These are phyloP conservation scores for Imleria badia DNA, from an alignment of 768 basidiomycete species.

Conservation along the genomic window DNA sequence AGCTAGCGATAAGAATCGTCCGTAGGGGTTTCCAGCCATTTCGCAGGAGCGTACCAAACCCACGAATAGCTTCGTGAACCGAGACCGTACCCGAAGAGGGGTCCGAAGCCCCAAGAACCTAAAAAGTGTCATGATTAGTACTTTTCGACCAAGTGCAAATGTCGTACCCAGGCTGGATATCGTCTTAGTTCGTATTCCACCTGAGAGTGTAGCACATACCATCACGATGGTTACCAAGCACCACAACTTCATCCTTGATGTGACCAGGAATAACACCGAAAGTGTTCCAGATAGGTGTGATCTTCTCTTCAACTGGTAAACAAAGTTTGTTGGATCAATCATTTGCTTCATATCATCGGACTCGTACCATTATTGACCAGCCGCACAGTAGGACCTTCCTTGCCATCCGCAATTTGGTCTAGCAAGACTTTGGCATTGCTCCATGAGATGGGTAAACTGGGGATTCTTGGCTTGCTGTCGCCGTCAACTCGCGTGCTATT, in stretches of 20 bases:
- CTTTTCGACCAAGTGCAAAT: not conserved
- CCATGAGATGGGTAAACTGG: conserved; percentile 92
- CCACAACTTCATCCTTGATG: conserved; percentile 79
- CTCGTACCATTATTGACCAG: conserved; percentile 55
- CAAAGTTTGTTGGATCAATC: not conserved
- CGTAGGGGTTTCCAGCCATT: conserved; percentile 70
- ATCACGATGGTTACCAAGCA: conserved; percentile 89
- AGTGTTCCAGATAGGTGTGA: conserved; percentile 91
- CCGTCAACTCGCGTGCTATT: conserved; percentile 65
- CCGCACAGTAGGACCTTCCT: conserved; percentile 41
- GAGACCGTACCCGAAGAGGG: conserved; percentile 58
- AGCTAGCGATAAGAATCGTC: conserved; percentile 73
- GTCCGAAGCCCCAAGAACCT: conserved; percentile 54
- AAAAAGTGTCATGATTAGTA: conserved; percentile 3
- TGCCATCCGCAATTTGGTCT: conserved; percentile 39
- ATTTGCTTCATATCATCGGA: not conserved
- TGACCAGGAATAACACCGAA: conserved; percentile 85
- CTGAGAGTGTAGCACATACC: conserved; percentile 43
- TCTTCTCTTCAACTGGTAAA: conserved; percentile 64
- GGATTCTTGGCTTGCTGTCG: conserved; percentile 69
- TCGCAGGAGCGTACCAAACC: conserved; percentile 48
- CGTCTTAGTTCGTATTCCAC: conserved; percentile 7
- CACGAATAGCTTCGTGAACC: conserved; percentile 55
- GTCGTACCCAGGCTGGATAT: conserved; percentile 24
- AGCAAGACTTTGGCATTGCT: conserved; percentile 72